Percentiles rank a stretch among this genome's conserved stretches.
phyloP scores from a whole-genome alignment of 129 eudicot genomes.

The Lonicera japonica region DNA sequence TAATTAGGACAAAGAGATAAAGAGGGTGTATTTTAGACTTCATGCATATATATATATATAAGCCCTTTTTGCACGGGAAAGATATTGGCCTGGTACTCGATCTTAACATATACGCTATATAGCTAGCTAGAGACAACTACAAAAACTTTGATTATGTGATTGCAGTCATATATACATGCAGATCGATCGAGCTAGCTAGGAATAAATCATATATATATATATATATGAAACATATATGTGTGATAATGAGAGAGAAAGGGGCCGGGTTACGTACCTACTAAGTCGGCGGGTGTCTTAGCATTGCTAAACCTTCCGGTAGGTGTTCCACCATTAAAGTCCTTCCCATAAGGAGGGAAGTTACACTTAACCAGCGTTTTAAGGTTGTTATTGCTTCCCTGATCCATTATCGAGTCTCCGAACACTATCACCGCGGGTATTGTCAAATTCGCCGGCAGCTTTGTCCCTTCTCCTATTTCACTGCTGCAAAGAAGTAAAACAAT shows the following conservation, averaged over 20 bases:
- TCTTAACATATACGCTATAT: too few species aligned
- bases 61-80: too few species aligned
- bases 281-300: constrained; percentile 30
- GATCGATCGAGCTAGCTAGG: too few species aligned
- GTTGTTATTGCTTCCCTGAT: constrained; percentile 33
- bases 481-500: neutral
- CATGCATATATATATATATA: too few species aligned
- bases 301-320: constrained; percentile 42
- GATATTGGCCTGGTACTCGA: too few species aligned
- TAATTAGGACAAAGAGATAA: too few species aligned
- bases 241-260: neutral
- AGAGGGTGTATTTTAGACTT: too few species aligned
- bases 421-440: constrained; percentile 25
- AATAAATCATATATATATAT: too few species aligned
- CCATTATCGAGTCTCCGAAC: constrained; percentile 36
- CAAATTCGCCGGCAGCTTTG: constrained; percentile 8
- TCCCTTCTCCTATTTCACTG: neutral
- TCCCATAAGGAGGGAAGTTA: constrained; percentile 35
- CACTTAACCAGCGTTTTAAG: constrained; percentile 11
- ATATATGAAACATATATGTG: too few species aligned
- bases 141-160: too few species aligned
- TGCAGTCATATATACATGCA: too few species aligned
- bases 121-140: too few species aligned
- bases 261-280: constrained; percentile 19
- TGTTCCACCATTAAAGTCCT: constrained; percentile 22